Evolutionary conservation across 163 green algal genomes (phyloP), one percentile per base, ranked within the genome.

Genomic region (Coccomyxa subellipsoidea): DNA sequence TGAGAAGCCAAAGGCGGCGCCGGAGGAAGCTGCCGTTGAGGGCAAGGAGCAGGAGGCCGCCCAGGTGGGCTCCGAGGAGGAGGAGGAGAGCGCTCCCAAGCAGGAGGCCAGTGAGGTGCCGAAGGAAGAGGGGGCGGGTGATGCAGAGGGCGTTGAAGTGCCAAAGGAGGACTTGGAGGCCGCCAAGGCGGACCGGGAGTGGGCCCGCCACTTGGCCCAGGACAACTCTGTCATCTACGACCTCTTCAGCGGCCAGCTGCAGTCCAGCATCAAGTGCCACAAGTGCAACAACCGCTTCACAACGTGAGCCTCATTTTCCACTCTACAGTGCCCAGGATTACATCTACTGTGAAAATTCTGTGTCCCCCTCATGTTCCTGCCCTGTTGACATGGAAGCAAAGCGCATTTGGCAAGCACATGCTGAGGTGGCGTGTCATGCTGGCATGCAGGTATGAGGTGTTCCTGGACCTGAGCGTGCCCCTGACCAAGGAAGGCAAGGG

Each of bases 361-460:
- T 34, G 21, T 8, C 18, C 66, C n/a, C 15, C 4, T 18, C 66
- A 73, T 36, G 32, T 73, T 18, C 66, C 31, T 73, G 2, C 59
- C 66, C n/a, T n/a, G n/a, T n/a, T n/a, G n/a, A n/a, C n/a, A n/a
- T n/a, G n/a, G n/a, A n/a, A n/a, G n/a, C n/a, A n/a, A n/a, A n/a
- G n/a, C n/a, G n/a, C n/a, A n/a, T n/a, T n/a, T n/a, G n/a, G n/a
- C n/a, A n/a, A n/a, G n/a, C n/a, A n/a, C n/a, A n/a, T n/a, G n/a
- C n/a, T n/a, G n/a, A n/a, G n/a, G n/a, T n/a, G n/a, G n/a, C n/a
- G n/a, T n/a, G n/a, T n/a, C n/a, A n/a, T n/a, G n/a, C n/a, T 4
- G 4, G 92, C 90, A 80, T 89, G 85, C 37, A 91, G 81, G 71
- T 93, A 93, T 78, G 89, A 92, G 71, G 87, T 87, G 40, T 93